These are phyloP conservation scores for Lolium rigidum DNA, from an alignment of 176 grass and related monocot species.

Conservation along the genomic window DNA sequence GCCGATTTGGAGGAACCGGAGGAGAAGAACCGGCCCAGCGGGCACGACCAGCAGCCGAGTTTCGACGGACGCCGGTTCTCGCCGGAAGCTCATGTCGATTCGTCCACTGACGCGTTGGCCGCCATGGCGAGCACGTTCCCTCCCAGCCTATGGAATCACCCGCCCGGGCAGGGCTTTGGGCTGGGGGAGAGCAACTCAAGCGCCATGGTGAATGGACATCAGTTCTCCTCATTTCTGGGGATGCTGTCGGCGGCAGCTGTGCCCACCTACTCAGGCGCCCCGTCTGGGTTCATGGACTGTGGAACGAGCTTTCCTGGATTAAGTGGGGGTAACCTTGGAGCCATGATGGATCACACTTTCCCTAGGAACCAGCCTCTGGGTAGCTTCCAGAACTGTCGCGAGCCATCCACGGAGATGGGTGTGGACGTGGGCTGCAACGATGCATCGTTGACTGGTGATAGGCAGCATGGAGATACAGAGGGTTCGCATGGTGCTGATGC, in stretches of 20 bases:
- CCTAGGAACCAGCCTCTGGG: constrained; percentile 35
- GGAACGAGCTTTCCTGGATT: constrained; percentile 52
- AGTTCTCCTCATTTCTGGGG: constrained; percentile 29
- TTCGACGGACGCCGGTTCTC: constrained; percentile 42
- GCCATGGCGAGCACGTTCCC: constrained; percentile 43
- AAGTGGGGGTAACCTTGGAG: constrained; percentile 40
- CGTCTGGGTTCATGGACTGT: constrained; percentile 52
- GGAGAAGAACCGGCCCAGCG: constrained; percentile 47
- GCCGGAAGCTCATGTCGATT: constrained; percentile 20
- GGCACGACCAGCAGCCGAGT: constrained; percentile 23
- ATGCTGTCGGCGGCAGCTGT: constrained; percentile 22
- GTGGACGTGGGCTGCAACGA: constrained; percentile 29
- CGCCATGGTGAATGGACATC: constrained; percentile 1
- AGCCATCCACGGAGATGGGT: constrained; percentile 32
- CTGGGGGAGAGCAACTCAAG: constrained; percentile 31
- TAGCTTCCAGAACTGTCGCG: constrained; percentile 18
- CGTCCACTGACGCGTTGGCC: constrained; percentile 20
- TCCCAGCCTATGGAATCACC: constrained; percentile 48
- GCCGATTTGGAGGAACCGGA: constrained; percentile 35
- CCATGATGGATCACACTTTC: constrained; percentile 42
- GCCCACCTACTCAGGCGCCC: constrained; percentile 36
- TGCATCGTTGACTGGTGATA: constrained; percentile 5
- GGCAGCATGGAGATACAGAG: constrained; percentile 33
- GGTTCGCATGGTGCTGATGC: neutral
- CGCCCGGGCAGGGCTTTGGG: constrained; percentile 28